phyloP scores from a whole-genome alignment of 345 rosid genomes.

The Brassica carinata region DNA sequence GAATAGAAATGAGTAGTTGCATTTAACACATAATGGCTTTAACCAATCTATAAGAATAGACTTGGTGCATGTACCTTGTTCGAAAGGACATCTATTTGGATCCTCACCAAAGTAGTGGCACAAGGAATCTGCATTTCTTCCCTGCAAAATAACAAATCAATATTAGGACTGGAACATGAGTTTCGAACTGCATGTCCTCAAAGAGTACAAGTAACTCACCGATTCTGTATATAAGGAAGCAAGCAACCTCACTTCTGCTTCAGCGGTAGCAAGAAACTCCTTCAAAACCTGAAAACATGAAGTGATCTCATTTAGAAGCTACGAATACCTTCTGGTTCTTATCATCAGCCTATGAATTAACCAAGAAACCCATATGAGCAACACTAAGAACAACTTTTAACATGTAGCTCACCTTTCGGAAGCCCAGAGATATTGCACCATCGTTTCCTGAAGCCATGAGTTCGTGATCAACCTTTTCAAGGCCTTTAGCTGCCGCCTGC shows the following conservation, averaged over 20 bases:
- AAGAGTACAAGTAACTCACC: conserved; percentile 51
- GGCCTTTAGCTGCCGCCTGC: conserved; percentile 98
- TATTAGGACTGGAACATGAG: conserved; percentile 26
- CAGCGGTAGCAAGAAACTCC: conserved; percentile 82
- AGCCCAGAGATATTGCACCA: conserved; percentile 79
- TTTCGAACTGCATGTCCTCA: not conserved
- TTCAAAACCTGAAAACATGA: conserved; percentile 65
- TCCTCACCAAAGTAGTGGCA: conserved; percentile 97
- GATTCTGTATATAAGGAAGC: conserved; percentile 79
- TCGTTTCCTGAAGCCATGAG: conserved; percentile 82
- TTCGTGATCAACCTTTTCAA: conserved; percentile 92
- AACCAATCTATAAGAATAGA: conserved; percentile 8
- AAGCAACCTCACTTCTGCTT: conserved; percentile 84
- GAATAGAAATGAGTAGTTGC: not conserved
- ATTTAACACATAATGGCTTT: not conserved
- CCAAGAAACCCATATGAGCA: conserved; percentile 14
- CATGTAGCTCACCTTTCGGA: conserved; percentile 70
- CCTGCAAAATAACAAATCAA: conserved; percentile 56
- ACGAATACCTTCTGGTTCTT: not conserved
- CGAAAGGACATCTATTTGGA: conserved; percentile 97
- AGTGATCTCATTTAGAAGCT: conserved; percentile 12
- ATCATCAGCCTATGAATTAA: conserved; percentile 5
- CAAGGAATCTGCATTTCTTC: conserved; percentile 93
- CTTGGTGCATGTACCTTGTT: conserved; percentile 65
- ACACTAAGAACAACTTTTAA: conserved; percentile 9